Evolutionary conservation across 106 monocot genomes (phyloP).

Genomic region (Narthecium ossifragum): DNA sequence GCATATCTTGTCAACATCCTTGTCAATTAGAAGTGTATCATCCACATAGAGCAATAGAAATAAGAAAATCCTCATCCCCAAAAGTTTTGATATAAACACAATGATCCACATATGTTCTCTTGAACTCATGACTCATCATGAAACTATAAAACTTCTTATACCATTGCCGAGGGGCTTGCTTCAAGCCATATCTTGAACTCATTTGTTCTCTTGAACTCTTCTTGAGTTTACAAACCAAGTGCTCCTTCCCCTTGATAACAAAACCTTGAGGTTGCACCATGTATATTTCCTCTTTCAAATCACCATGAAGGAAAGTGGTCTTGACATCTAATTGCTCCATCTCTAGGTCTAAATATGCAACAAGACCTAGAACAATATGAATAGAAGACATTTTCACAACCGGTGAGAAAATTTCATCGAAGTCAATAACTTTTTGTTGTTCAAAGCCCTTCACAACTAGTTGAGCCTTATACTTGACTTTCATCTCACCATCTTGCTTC

Average conservation of each 20-base stretch:
- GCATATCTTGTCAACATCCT: background rate
- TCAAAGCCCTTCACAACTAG: too few species aligned
- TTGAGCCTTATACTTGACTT: too few species aligned
- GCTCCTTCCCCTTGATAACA: background rate
- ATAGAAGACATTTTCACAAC: too few species aligned
- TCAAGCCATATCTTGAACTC: slow-evolving; percentile 11
- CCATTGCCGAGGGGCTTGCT: background rate
- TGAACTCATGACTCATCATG: background rate
- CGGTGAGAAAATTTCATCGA: too few species aligned
- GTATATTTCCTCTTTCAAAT: slow-evolving; percentile 4
- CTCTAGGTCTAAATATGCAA: background rate
- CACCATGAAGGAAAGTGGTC: slow-evolving; percentile 7
- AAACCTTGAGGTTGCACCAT: slow-evolving; percentile 1
- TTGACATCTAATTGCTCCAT: too few species aligned
- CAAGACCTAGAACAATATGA: too few species aligned
- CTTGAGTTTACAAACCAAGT: slow-evolving; percentile 6
- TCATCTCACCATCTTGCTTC: too few species aligned
- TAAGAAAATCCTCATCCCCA: background rate
- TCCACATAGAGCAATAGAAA: background rate
- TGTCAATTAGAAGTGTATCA: too few species aligned
- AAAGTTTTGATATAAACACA: background rate
- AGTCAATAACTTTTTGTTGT: too few species aligned
- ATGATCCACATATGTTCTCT: background rate
- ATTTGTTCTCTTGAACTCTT: too few species aligned
- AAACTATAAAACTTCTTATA: background rate